Evolutionary conservation across 371 early-diverging fungal species (phyloP), one percentile per base, ranked within the genome.

Genomic region (Nosema bombycis): DNA sequence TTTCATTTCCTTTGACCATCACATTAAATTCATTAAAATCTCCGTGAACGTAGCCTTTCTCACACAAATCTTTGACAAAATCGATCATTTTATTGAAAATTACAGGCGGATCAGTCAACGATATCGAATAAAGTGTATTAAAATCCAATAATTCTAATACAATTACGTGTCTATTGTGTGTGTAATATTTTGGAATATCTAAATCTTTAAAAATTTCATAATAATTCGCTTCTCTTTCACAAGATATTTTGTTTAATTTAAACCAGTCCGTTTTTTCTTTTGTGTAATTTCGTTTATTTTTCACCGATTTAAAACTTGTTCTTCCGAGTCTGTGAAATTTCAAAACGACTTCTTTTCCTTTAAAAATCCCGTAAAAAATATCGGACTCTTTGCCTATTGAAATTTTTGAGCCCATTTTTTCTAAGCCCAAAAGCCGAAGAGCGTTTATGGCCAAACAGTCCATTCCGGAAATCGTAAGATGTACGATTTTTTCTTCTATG

Each of bases 11-110:
- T 64, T 88, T 90, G 70, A 99, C 88, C 84, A 99, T 87, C 69
- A 98, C 88, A 86, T 99, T 99, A 89, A 97, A 99, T 82, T 98
- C 99, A 89, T 99, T 99, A 83, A 97, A 98, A 86, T 99, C 99
- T 76, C 97, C 96, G 83, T 99, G 99, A 78, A 96, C 95, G 69
- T 98, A 88, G 54, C 99, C 99, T 73, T 92, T 89, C 60, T 91
- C 89, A 28, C 96, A 95, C 66, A 99, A 88, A 24, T 92, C 90
- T 54, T 94, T 93, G 75, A 98, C 92, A 85, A 96, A 84, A 78
- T 91, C 89, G 93, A 97, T 94, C 38, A 98, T 87, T 10, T 90
- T 88, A 15, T 91, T 90, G 83, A 95, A 96, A 18, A 99, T 88
- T 81, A 89, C 90, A 21, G 93, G 94, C 0, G 93, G 92, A 78